Evolutionary conservation across 2,329 filamentous ascomycete genomes (phyloP).

Genomic region (Penicillium sp.): DNA sequence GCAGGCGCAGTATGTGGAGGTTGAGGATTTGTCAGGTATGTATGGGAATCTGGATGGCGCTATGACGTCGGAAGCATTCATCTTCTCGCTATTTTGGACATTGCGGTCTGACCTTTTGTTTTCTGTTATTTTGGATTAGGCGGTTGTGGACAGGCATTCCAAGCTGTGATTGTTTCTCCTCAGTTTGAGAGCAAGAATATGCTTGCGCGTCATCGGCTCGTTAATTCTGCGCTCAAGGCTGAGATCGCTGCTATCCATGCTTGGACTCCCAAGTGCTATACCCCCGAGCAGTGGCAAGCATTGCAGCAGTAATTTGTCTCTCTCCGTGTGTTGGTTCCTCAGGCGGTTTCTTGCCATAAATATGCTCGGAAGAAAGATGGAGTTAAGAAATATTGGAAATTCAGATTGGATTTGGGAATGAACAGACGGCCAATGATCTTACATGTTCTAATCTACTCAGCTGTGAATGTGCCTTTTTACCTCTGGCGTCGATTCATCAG

Average conservation of each 20-base stretch:
- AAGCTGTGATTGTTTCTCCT: constrained; percentile 66
- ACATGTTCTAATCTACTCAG: background rate
- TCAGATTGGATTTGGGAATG: background rate
- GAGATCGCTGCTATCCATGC: constrained; percentile 91
- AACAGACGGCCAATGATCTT: background rate
- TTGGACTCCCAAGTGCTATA: constrained; percentile 92
- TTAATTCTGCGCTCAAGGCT: constrained; percentile 76
- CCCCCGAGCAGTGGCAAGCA: constrained; percentile 81
- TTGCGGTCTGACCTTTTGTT: constrained; percentile 1
- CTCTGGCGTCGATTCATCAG: constrained; percentile 4
- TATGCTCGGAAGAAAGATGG: background rate
- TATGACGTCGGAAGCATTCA: background rate
- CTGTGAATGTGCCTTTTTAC: background rate
- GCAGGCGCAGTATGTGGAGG: constrained; percentile 73
- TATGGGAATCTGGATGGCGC: constrained; percentile 9
- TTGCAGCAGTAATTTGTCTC: constrained; percentile 47
- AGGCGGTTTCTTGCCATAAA: background rate
- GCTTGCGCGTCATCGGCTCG: constrained; percentile 78
- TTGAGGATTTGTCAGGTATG: constrained; percentile 87
- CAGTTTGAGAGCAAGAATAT: constrained; percentile 68
- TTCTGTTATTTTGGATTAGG: constrained; percentile 47
- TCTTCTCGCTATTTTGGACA: no score
- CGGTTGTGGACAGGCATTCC: constrained; percentile 67
- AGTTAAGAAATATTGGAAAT: background rate
- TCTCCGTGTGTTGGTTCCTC: background rate